Evolutionary conservation across 768 basidiomycete species (phyloP).

Genomic region (Fibroporia radiculosa): DNA sequence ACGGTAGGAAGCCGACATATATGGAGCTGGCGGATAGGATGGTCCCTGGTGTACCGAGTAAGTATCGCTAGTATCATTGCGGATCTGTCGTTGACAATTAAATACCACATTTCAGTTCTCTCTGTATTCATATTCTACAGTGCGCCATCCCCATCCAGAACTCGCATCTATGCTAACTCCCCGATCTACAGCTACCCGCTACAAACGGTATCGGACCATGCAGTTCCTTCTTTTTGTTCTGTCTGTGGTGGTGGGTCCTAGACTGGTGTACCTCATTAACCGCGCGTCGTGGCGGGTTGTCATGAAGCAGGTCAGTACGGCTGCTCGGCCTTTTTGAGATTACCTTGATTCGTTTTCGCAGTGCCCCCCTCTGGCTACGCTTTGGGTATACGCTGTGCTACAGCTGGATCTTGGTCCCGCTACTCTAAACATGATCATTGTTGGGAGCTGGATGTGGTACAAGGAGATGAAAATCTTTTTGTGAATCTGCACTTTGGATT

Average conservation of each 20-base stretch:
- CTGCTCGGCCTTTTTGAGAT: too few species aligned
- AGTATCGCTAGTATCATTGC: slow-evolving; percentile 20
- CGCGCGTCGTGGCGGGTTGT: slow-evolving; percentile 60
- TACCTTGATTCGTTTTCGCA: too few species aligned
- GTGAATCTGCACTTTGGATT: slow-evolving; percentile 8
- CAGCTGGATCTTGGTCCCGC: slow-evolving; percentile 63
- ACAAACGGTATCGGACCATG: slow-evolving; percentile 46
- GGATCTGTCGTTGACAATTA: background rate
- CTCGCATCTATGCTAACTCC: background rate
- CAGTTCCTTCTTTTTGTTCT: slow-evolving; percentile 55
- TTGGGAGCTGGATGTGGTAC: slow-evolving; percentile 57
- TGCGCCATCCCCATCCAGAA: slow-evolving; percentile 25
- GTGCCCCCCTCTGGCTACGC: slow-evolving; percentile 71
- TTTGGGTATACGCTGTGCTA: slow-evolving; percentile 72
- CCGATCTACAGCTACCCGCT: slow-evolving; percentile 46
- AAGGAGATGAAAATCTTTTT: slow-evolving; percentile 41
- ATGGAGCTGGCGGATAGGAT: slow-evolving; percentile 47
- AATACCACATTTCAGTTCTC: slow-evolving; percentile 44
- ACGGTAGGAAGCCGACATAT: slow-evolving; percentile 50
- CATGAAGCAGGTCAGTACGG: slow-evolving; percentile 58
- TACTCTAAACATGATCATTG: slow-evolving; percentile 42
- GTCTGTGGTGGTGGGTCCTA: slow-evolving; percentile 48
- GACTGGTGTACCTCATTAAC: slow-evolving; percentile 68
- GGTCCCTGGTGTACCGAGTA: slow-evolving; percentile 66
- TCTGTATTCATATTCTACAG: slow-evolving; percentile 73